These are phyloP conservation scores for Cladophialophora psammophila DNA, from an alignment of 2,329 filamentous ascomycete genomes.

Conservation along the genomic window DNA sequence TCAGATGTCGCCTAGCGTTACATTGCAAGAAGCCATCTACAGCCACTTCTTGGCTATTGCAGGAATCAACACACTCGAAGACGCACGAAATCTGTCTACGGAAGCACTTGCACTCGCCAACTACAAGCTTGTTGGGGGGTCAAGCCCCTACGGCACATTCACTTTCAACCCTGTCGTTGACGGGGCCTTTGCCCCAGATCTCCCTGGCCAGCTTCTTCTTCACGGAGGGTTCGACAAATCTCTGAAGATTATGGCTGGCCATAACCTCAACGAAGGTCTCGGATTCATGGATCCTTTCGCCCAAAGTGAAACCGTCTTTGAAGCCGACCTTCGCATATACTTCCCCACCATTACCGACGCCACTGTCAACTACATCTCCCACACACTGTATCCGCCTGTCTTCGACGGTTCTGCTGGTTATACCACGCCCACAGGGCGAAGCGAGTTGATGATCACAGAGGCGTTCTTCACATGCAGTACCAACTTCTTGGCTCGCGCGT, in stretches of 20 bases:
- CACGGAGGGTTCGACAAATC: slow-evolving; percentile 54
- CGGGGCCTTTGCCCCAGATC: slow-evolving; percentile 55
- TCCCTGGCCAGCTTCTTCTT: slow-evolving; percentile 54
- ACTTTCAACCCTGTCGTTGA: slow-evolving; percentile 58
- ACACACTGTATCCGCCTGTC: slow-evolving; percentile 59
- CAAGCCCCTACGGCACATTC: slow-evolving; percentile 50
- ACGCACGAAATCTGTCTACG: slow-evolving; percentile 56
- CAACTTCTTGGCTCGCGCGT: slow-evolving; percentile 59
- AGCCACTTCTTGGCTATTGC: slow-evolving; percentile 50
- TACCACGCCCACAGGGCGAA: slow-evolving; percentile 53
- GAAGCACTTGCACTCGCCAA: slow-evolving; percentile 50
- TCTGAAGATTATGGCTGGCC: slow-evolving; percentile 55
- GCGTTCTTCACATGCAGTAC: slow-evolving; percentile 60
- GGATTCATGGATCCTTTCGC: slow-evolving; percentile 48
- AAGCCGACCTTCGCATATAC: slow-evolving; percentile 35
- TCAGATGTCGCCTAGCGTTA: slow-evolving; percentile 48
- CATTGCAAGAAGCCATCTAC: slow-evolving; percentile 50
- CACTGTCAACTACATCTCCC: slow-evolving; percentile 52
- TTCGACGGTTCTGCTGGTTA: slow-evolving; percentile 59
- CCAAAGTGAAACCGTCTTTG: slow-evolving; percentile 39
- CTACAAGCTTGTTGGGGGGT: slow-evolving; percentile 48
- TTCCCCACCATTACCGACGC: slow-evolving; percentile 42
- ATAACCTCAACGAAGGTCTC: slow-evolving; percentile 55
- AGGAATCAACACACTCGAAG: slow-evolving; percentile 51
- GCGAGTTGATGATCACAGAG: slow-evolving; percentile 53